Evolutionary conservation across 1,139 yeast genomes (phyloP), one percentile per base, ranked within the genome.

Genomic region (Suhomyces bolitotheri): DNA sequence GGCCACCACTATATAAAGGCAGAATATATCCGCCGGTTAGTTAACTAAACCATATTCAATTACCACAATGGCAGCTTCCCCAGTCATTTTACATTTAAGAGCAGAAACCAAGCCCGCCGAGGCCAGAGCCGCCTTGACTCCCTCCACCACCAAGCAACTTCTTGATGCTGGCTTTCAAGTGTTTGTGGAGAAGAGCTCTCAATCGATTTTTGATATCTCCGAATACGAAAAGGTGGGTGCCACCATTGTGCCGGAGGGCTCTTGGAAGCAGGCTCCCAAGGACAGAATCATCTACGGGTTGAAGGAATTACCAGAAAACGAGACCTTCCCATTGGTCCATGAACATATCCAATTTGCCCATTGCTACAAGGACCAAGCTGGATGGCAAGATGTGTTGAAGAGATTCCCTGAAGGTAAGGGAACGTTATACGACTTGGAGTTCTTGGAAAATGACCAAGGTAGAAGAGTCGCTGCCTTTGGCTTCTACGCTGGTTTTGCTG

Each of bases 401-500:
- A 79, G 98, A 62, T 92, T 89, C 72, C 95, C 95, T 38, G 82
- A 77, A 29, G 99, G 99, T 31, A 78, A 84, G 40, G 97, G 98
- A 50, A 75, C 78, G 8, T 76, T 92, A 48, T 92, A 92, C 60
- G 98, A 94, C 61, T 71, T 92, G 51, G 99, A 94, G 66, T 92
- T 92, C 59, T 73, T 94, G 58, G 95, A 87, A 62, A 88, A 92
- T 59, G 97, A 86, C 50, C 81, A 80, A 57, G 97, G 97, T 23
- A 85, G 97, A 72, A 84, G 98, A 66, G 99, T 94, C 25, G 99
- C 98, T 31, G 98, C 98, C 10, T 92, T 92, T 59, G 98, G 99
- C 12, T 94, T 79, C 71, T 92, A 92, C 61, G 98, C 99, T 31
- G 98, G 98, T 16, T 92, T 94, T 58, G 98, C 97, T 10, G 98